Conservation (phyloP, 192 early-diverging fungal species). For the Umbelopsis sp. region DNA sequence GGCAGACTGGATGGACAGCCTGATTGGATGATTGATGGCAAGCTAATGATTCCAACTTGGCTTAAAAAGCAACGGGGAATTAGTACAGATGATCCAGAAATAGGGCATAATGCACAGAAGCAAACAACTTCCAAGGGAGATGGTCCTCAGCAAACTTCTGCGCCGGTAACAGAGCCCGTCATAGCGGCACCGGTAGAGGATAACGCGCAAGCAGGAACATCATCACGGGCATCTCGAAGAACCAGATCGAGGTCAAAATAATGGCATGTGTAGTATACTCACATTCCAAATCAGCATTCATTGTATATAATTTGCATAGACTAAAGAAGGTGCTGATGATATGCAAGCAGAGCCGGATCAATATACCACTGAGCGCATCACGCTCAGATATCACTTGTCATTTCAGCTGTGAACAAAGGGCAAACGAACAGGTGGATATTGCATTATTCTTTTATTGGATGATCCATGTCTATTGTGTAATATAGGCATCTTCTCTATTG, state of each 20-base stretch:
- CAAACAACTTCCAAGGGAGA: no score
- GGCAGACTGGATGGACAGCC: conserved; percentile 11
- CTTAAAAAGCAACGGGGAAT: neutral
- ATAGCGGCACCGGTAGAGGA: neutral
- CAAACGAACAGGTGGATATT: no score
- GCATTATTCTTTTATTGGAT: neutral
- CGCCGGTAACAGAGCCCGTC: neutral
- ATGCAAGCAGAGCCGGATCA: no score
- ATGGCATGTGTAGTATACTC: neutral
- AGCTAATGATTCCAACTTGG: neutral
- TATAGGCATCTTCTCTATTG: no score
- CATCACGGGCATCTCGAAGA: neutral
- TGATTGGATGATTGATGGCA: conserved; percentile 11
- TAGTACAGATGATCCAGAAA: neutral
- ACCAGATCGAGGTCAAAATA: conserved; percentile 5
- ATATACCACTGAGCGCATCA: no score
- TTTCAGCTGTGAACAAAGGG: no score
- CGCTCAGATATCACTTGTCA: no score
- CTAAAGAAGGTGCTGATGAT: no score
- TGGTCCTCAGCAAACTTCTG: no score
- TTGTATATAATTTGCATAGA: no score
- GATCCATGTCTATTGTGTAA: no score
- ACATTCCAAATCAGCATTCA: no score
- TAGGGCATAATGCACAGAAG: neutral
- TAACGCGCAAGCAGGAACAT: neutral